Evolutionary conservation across 805 yeast genomes (phyloP).

Genomic region (Lachancea sp.): DNA sequence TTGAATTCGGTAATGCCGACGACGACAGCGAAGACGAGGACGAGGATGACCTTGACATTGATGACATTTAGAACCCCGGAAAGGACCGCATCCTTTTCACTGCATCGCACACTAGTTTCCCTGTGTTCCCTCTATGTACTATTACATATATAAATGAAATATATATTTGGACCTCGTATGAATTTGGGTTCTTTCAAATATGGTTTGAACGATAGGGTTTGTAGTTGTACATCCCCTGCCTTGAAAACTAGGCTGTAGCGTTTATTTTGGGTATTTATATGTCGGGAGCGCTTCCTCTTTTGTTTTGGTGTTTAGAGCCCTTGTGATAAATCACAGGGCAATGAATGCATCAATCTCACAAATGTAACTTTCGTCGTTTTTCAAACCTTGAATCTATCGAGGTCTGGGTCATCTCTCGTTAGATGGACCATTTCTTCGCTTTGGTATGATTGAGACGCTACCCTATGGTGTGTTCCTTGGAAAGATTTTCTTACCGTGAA

Average conservation of each 20-base stretch:
- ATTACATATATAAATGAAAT: slow-evolving; percentile 5
- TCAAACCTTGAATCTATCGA: slow-evolving; percentile 7
- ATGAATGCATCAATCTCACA: no score
- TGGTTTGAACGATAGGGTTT: no score
- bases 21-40: slow-evolving; percentile 68
- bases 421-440: slow-evolving; percentile 14
- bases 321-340: no score
- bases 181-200: not conserved
- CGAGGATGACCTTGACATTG: slow-evolving; percentile 73
- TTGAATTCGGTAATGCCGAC: slow-evolving; percentile 93
- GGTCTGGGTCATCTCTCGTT: slow-evolving; percentile 9
- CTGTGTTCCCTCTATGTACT: slow-evolving; percentile 8
- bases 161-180: slow-evolving; percentile 4
- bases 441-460: slow-evolving; percentile 9
- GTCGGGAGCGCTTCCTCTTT: no score
- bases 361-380: not conserved
- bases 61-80: slow-evolving; percentile 66
- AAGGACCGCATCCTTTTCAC: not conserved
- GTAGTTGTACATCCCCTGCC: no score
- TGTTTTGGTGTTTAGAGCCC: no score
- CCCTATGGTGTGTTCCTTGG: slow-evolving; percentile 35
- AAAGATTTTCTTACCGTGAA: slow-evolving; percentile 71
- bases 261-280: no score
- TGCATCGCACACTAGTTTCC: slow-evolving; percentile 7
- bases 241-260: no score